These are phyloP conservation scores for Saccharomycopsis fermentans DNA, from an alignment of 805 yeast species.

Conservation along the genomic window DNA sequence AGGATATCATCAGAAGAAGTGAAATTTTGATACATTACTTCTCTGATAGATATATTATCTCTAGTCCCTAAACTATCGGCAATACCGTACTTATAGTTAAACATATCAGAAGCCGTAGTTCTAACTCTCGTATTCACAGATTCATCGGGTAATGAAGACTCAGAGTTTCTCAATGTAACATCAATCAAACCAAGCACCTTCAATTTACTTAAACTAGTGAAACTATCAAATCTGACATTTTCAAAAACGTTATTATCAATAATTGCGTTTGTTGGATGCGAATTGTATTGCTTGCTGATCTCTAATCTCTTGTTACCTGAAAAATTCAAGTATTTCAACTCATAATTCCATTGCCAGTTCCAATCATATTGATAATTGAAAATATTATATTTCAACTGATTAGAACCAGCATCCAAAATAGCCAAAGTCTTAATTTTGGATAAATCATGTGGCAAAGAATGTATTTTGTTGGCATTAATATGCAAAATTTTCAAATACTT, in stretches of 20 bases:
- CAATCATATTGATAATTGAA: slow-evolving; percentile 94
- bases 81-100: slow-evolving; percentile 77
- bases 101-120: slow-evolving; percentile 74
- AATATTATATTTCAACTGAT: slow-evolving; percentile 81
- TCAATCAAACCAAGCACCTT: slow-evolving; percentile 83
- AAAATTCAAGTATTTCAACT: slow-evolving; percentile 70
- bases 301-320: slow-evolving; percentile 91
- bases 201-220: slow-evolving; percentile 64
- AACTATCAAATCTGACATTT: slow-evolving; percentile 34
- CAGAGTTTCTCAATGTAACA: slow-evolving; percentile 79
- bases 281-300: slow-evolving; percentile 30
- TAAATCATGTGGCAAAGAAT: slow-evolving; percentile 81
- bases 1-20: slow-evolving; percentile 77
- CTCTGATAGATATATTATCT: slow-evolving; percentile 61
- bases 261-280: slow-evolving; percentile 33
- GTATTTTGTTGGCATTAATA: slow-evolving; percentile 76
- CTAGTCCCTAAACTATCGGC: slow-evolving; percentile 75
- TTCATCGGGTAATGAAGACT: slow-evolving; percentile 72
- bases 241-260: slow-evolving; percentile 30
- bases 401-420: slow-evolving; percentile 84
- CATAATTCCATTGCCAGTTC: slow-evolving; percentile 88
- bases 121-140: slow-evolving; percentile 73
- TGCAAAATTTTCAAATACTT: slow-evolving; percentile 48
- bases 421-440: slow-evolving; percentile 54
- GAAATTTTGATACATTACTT: slow-evolving; percentile 78